Base-by-base conservation (phyloP, 257 asterid species). In the Rehmannia glutinosa region DNA sequence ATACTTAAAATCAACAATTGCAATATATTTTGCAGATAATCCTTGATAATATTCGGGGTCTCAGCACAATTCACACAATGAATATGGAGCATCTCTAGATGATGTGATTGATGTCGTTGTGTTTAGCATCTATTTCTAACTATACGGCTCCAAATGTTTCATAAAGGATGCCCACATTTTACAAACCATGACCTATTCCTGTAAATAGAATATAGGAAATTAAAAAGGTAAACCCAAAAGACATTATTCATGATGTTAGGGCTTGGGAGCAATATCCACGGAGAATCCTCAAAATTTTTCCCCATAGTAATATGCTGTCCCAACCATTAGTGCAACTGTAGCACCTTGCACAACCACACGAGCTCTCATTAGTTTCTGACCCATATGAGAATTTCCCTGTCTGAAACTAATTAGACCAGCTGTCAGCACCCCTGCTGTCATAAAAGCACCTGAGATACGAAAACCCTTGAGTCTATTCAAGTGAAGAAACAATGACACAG, bases 271-370 rank as follows among this genome's bases (percentile, higher is more conserved):
- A 15, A 8, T 4, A 17, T 27, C 49, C 33, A 33, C 6, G 27
- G 12, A 55, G 27, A 62, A 52, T 33, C 43, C 65, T 73, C 69
- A 79, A 67, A 80, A 70, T 25, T 72, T 84, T 58, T 94, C 96
- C 24, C 96, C 97, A 23, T 84, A 91, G 83, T 80, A 93, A 73
- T 82, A 93, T 36, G 97, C 99, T 54, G 96, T 86, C 30, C 99
- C 99, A 12, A 90, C 96, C 97, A 90, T 93, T 57, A 93, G 73
- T 1, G 96, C 97, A 60, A 90, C 97, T 1, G 99, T 93, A 64
- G 91, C 99, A 66, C 97, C 96, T 80, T 93, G 97, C 20, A 80
- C 99, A n/a, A 90, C 96, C 62, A 93, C 99, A 63, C 97, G 97
- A 78, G 97, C 97, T 68, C 97, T 80, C 97, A 93, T 93, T 71